These are phyloP conservation scores for Rubia tinctorum DNA, from an alignment of 305 asterid genomes.

Conservation along the genomic window DNA sequence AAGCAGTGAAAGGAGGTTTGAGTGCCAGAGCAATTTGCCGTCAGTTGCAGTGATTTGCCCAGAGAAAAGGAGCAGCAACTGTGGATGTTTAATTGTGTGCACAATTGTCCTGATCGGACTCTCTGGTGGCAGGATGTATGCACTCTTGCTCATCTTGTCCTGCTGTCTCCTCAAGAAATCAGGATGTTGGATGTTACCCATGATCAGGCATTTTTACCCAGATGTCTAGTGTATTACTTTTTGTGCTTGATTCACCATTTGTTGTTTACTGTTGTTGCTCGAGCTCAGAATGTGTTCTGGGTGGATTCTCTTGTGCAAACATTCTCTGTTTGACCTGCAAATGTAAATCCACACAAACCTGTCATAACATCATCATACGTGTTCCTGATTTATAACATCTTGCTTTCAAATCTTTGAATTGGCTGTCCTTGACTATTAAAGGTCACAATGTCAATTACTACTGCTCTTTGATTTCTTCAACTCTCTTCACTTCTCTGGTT, in stretches of 20 bases:
- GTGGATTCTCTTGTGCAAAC: constrained; percentile 7
- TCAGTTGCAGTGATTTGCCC: neutral
- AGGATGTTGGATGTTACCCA: constrained; percentile 22
- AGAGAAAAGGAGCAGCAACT: constrained; percentile 13
- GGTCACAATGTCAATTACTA: too few relatives aligned
- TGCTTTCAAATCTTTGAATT: neutral
- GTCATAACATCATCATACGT: neutral
- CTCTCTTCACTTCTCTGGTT: too few relatives aligned
- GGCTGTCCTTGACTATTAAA: too few relatives aligned
- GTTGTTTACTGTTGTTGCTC: constrained; percentile 6
- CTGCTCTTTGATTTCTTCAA: too few relatives aligned
- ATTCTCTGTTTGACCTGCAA: constrained; percentile 26
- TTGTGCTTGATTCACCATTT: neutral
- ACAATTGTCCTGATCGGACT: constrained; percentile 64
- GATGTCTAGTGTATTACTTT: constrained; percentile 16
- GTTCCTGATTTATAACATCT: neutral
- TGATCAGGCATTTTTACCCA: constrained; percentile 13
- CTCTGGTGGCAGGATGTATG: constrained; percentile 52
- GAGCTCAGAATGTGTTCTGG: neutral
- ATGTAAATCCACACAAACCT: constrained; percentile 38
- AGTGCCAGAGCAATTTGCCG: neutral
- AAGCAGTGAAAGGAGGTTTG: constrained; percentile 9
- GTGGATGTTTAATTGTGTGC: constrained; percentile 38
- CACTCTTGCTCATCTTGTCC: constrained; percentile 44
- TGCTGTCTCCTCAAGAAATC: constrained; percentile 53